These are phyloP conservation scores for Oxyria digyna DNA, from an alignment of 148 eudicot species.

Conservation along the genomic window DNA sequence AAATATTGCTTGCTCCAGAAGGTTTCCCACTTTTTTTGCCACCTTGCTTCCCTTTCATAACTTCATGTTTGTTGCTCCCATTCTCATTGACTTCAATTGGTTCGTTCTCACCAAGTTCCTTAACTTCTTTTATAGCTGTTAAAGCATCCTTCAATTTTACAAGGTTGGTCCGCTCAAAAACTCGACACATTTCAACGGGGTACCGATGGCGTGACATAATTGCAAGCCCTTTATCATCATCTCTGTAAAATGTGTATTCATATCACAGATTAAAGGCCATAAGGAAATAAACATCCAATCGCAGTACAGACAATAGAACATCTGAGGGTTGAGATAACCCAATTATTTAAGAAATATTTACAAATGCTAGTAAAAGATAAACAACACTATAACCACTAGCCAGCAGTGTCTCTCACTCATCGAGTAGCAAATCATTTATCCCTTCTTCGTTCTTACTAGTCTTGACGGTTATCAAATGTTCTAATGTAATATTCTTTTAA, in stretches of 20 bases:
- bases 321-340: not conserved
- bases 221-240: constrained; percentile 92
- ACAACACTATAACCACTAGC: not conserved
- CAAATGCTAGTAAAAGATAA: not conserved
- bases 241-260: constrained; percentile 36
- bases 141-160: constrained; percentile 53
- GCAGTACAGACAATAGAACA: not conserved
- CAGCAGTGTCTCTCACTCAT: not conserved
- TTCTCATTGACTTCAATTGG: constrained; percentile 24
- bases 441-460: not conserved
- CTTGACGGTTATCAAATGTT: not conserved
- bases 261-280: not conserved
- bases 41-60: constrained; percentile 35
- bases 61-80: constrained; percentile 21
- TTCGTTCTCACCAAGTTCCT: constrained; percentile 28
- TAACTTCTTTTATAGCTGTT: constrained; percentile 23
- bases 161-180: constrained; percentile 59
- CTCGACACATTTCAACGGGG: constrained; percentile 73
- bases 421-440: not conserved
- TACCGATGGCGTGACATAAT: constrained; percentile 94
- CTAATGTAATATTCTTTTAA: not conserved
- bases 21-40: constrained; percentile 47
- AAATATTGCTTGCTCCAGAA: constrained; percentile 36
- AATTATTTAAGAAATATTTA: not conserved
- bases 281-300: not conserved